Percentiles rank a stretch among this genome's conserved stretches.
Conservation (phyloP, 352 stramenopile genomes). For the Globisporangium carolinianum region DNA sequence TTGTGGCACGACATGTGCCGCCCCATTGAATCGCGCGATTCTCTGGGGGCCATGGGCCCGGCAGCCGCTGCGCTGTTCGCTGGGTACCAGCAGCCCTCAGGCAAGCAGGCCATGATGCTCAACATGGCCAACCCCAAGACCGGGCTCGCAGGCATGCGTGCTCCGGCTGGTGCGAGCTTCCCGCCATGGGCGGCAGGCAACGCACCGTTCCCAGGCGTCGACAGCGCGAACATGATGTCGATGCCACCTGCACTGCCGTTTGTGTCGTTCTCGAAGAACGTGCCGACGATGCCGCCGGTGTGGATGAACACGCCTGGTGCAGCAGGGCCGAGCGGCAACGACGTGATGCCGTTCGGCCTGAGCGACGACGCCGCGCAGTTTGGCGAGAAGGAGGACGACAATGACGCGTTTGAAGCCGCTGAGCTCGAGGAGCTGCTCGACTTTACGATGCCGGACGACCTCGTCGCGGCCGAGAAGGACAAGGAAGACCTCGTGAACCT, state of each 20-base stretch:
- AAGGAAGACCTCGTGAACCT: conserved; percentile 72
- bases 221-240: conserved; percentile 54
- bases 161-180: conserved; percentile 14
- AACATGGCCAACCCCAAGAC: conserved; percentile 13
- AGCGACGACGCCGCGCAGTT: conserved; percentile 20
- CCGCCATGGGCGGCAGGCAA: conserved; percentile 22
- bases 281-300: conserved; percentile 52
- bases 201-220: conserved; percentile 16
- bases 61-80: conserved; percentile 68
- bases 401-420: conserved; percentile 50
- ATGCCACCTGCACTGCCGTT: conserved; percentile 54
- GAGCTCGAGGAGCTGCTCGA: conserved; percentile 72
- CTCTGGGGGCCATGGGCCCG: conserved; percentile 69
- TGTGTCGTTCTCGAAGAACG: conserved; percentile 56
- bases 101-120: conserved; percentile 24
- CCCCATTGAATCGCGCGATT: conserved; percentile 80
- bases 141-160: conserved; percentile 8
- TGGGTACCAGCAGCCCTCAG: conserved; percentile 62
- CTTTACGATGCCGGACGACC: conserved; percentile 62
- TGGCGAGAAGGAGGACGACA: conserved; percentile 7
- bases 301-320: conserved; percentile 5
- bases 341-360: conserved; percentile 37
- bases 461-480: conserved; percentile 48
- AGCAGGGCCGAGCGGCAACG: conserved; percentile 8
- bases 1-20: conserved; percentile 51